Conservation (phyloP, 164 flowering plant species). For the Magnolia officinalis region DNA sequence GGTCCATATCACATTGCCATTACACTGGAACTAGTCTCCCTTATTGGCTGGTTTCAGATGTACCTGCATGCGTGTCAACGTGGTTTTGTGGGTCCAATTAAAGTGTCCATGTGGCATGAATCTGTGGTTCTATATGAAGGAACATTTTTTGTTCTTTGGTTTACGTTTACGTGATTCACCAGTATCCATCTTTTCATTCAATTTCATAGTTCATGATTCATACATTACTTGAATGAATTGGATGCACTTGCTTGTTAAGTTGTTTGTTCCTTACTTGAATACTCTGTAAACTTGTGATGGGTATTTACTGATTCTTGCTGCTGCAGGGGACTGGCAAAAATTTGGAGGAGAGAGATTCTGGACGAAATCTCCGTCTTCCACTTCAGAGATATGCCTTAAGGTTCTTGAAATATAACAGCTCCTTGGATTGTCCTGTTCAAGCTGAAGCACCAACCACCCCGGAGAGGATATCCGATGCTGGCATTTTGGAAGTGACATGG, state of each 20-base stretch:
- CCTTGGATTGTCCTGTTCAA: conserved; percentile 27
- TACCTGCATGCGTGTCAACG: neutral
- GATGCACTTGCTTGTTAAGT: neutral
- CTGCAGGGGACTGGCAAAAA: conserved; percentile 38
- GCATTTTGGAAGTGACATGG: conserved; percentile 44
- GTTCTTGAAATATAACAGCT: conserved; percentile 54
- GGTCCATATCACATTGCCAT: neutral
- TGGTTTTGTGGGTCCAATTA: too few species aligned
- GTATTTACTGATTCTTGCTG: neutral
- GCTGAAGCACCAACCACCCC: conserved; percentile 68
- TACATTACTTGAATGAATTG: neutral
- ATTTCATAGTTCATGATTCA: neutral
- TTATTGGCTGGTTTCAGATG: neutral
- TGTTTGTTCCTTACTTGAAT: neutral
- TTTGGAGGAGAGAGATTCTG: conserved; percentile 22
- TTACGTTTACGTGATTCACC: neutral
- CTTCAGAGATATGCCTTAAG: conserved; percentile 71
- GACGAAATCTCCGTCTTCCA: conserved; percentile 19
- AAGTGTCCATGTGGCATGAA: too few species aligned
- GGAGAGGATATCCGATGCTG: conserved; percentile 50
- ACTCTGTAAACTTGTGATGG: neutral
- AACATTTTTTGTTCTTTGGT: neutral
- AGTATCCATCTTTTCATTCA: neutral
- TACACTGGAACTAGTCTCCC: neutral
- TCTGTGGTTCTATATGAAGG: neutral